Base-by-base conservation (phyloP, 2,329 filamentous ascomycete species). In the Acarospora socialis region DNA sequence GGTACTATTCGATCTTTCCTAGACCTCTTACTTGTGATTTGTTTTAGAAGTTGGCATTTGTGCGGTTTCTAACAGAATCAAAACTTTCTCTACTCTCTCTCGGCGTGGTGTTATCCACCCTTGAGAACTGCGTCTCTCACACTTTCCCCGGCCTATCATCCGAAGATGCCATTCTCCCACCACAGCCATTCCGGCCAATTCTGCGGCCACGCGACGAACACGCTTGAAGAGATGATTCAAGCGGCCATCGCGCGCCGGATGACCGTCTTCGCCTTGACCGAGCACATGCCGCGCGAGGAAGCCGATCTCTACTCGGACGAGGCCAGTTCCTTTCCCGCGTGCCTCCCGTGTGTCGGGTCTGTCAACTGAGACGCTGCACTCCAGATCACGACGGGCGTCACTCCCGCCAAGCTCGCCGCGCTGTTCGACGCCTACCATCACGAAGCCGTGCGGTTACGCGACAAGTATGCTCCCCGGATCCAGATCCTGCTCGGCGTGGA, bases 121-220 rank as follows among this genome's bases (percentile, higher is more conserved):
- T 7, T 21, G 14, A 18, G 36, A 28, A 18, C 36, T 36, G 35
- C 36, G 35, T 32, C 28, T 30, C 33, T 24, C 26, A 35, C 34
- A 37, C 30, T 39, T n/a, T n/a, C n/a, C n/a, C n/a, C n/a, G n/a
- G n/a, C n/a, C n/a, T n/a, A n/a, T n/a, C n/a, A n/a, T n/a, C n/a
- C n/a, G n/a, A 50, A 25, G 32, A 95, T 95, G 90, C 86, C 87
- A 2, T 93, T 92, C 61, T 92, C 90, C 4, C 92, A 95, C 65
- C 90, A 98, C 58, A 92, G 83, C 50, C 90, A 98, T 60, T 95
- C 90, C 21, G 90, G 90, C 41, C 82, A 98, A 54, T 98, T 98
- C 63, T 98, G 90, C 61, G 73, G 78, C 45, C 90, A 98, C 61
- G 90, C 90, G 30, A 74, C 78, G 51, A 74, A 92, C 52, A 68